phyloP scores from a whole-genome alignment of 2,329 filamentous ascomycete species.

The Harringtonia lauricola region DNA sequence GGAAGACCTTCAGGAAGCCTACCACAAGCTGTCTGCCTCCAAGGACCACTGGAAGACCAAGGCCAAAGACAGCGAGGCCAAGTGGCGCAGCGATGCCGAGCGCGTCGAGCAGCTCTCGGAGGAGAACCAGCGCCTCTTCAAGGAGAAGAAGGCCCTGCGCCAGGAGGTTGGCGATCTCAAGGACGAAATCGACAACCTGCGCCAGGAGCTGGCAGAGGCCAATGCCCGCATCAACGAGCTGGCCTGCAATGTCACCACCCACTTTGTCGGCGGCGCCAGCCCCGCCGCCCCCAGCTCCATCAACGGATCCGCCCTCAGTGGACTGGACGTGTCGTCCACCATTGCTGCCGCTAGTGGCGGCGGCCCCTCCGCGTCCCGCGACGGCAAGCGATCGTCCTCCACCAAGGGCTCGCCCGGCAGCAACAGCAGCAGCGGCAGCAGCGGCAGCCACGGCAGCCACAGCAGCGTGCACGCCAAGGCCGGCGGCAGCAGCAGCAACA shows the following conservation, averaged over 20 bases:
- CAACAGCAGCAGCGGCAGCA: slow-evolving; percentile 1
- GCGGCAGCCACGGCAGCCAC: slow-evolving; percentile 11
- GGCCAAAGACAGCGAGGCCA: slow-evolving; percentile 13
- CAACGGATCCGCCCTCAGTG: neutral
- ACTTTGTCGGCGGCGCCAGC: slow-evolving; percentile 10
- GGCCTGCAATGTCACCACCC: slow-evolving; percentile 12
- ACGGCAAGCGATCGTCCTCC: neutral
- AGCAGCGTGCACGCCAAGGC: slow-evolving; percentile 2
- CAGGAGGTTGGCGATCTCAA: slow-evolving; percentile 8
- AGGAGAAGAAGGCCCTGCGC: slow-evolving; percentile 1
- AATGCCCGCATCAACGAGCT: slow-evolving; percentile 16
- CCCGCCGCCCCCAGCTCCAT: neutral
- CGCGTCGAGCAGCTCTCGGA: slow-evolving; percentile 13
- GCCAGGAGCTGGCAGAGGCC: slow-evolving; percentile 12
- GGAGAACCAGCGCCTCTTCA: slow-evolving; percentile 1
- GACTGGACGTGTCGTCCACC: slow-evolving; percentile 1
- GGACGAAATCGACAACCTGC: slow-evolving; percentile 11
- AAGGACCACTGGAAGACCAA: slow-evolving; percentile 16
- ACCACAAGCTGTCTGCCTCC: slow-evolving; percentile 12
- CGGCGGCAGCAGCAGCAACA: slow-evolving; percentile 1
- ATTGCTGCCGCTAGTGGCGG: neutral
- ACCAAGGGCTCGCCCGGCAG: slow-evolving; percentile 10
- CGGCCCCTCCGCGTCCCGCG: neutral
- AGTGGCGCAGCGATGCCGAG: slow-evolving; percentile 12
- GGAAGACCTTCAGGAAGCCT: slow-evolving; percentile 17